These are phyloP conservation scores for Phragmites australis DNA, from an alignment of 176 grass and related monocot genomes.

Conservation along the genomic window DNA sequence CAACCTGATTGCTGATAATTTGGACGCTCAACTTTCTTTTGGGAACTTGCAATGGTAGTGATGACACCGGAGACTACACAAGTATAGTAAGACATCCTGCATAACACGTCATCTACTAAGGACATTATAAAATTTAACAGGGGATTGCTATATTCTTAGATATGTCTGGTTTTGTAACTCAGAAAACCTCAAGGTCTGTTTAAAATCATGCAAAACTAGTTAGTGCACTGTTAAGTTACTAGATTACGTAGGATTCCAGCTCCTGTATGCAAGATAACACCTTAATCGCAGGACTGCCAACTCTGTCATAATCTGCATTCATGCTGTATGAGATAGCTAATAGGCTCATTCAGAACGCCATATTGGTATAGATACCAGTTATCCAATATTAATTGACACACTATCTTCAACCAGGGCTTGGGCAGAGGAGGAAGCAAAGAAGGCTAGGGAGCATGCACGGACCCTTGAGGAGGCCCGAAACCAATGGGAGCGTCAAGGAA, in stretches of 20 bases:
- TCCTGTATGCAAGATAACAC: neutral
- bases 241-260: neutral
- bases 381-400: conserved; percentile 15
- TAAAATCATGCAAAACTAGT: neutral
- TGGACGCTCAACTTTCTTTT: neutral
- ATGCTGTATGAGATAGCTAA: conserved; percentile 1
- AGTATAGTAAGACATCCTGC: neutral
- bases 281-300: neutral
- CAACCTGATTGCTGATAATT: neutral
- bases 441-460: conserved; percentile 74
- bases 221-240: neutral
- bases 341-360: conserved; percentile 8
- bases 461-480: conserved; percentile 78
- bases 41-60: neutral
- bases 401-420: conserved; percentile 65
- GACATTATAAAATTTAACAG: neutral
- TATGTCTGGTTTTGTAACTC: conserved; percentile 11
- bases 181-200: neutral
- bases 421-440: conserved; percentile 96
- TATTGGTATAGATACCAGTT: conserved; percentile 4
- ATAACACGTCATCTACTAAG: neutral
- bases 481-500: conserved; percentile 78
- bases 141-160: neutral
- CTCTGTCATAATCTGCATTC: conserved; percentile 28
- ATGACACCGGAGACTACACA: neutral